A percentile compares a stretch with the other conserved stretches of the same genome.
Evolutionary conservation across 371 early-diverging fungal species (phyloP).

Genomic region (Lichtheimia hyalospora): DNA sequence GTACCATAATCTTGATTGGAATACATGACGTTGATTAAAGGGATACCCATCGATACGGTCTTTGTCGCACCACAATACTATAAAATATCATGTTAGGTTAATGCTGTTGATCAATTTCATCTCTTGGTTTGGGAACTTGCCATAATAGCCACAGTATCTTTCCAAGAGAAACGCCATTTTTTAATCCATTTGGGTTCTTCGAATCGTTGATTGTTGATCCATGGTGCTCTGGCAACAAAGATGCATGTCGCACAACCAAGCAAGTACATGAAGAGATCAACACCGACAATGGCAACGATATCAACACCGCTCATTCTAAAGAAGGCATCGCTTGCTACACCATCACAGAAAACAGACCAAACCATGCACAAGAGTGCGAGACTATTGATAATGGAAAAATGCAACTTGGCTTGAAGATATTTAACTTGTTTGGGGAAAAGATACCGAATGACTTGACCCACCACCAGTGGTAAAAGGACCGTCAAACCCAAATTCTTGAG

Average conservation of each 20-base stretch:
- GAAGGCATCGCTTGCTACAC: slow-evolving; percentile 61
- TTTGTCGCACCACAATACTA: slow-evolving; percentile 76
- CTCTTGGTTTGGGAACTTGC: slow-evolving; percentile 6
- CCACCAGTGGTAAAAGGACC: slow-evolving; percentile 63
- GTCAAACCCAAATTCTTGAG: slow-evolving; percentile 60
- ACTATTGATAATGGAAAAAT: slow-evolving; percentile 60
- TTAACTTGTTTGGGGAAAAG: slow-evolving; percentile 53
- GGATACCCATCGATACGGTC: slow-evolving; percentile 76
- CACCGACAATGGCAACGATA: slow-evolving; percentile 58
- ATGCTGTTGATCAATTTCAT: not conserved
- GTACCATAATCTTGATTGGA: slow-evolving; percentile 35
- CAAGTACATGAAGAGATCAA: slow-evolving; percentile 52
- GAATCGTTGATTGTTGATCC: slow-evolving; percentile 16
- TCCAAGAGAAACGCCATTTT: slow-evolving; percentile 43
- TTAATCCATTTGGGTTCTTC: slow-evolving; percentile 19
- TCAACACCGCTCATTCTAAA: slow-evolving; percentile 47
- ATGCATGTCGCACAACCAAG: slow-evolving; percentile 44
- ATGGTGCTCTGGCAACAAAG: slow-evolving; percentile 41
- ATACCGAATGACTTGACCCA: slow-evolving; percentile 66
- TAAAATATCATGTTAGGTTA: not conserved
- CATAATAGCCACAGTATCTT: slow-evolving; percentile 59
- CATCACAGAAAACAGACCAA: slow-evolving; percentile 77
- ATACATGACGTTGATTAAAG: slow-evolving; percentile 76
- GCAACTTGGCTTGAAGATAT: slow-evolving; percentile 44
- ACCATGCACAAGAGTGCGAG: slow-evolving; percentile 64